Conservation (phyloP, 129 eudicot genomes). For the Flaveria robusta region DNA sequence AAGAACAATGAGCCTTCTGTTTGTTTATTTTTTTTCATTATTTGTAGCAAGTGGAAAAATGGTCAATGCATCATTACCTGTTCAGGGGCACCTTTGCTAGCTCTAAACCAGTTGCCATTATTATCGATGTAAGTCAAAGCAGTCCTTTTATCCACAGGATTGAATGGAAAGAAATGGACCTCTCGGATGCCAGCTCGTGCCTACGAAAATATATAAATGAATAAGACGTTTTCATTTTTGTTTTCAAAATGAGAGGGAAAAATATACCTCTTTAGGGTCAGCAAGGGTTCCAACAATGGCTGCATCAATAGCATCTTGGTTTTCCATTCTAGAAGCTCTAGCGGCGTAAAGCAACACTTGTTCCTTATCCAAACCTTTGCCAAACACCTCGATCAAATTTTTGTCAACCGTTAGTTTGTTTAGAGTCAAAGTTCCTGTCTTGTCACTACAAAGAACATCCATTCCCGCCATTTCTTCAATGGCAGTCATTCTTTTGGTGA, state of each 20-base stretch:
- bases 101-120: conserved; percentile 62
- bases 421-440: conserved; percentile 85
- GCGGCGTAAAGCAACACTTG: conserved; percentile 55
- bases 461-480: conserved; percentile 96
- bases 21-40: neutral
- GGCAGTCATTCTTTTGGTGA: conserved; percentile 94
- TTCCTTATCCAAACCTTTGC: conserved; percentile 48
- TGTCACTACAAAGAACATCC: conserved; percentile 94
- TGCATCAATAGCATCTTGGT: conserved; percentile 89
- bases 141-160: conserved; percentile 84
- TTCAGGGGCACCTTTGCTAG: conserved; percentile 95
- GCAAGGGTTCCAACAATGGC: conserved; percentile 66
- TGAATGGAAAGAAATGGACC: conserved; percentile 85
- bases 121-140: conserved; percentile 70
- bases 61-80: conserved; percentile 51
- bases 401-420: conserved; percentile 83
- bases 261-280: conserved; percentile 61
- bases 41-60: neutral
- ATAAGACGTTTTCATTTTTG: neutral
- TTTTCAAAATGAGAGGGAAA: neutral
- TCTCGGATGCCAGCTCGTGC: conserved; percentile 69
- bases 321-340: conserved; percentile 72
- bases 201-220: neutral
- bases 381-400: conserved; percentile 59
- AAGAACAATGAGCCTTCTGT: neutral